Evolutionary conservation across 2,329 filamentous ascomycete species (phyloP), one percentile per base, ranked within the genome.

Genomic region (Penicillium sp.): DNA sequence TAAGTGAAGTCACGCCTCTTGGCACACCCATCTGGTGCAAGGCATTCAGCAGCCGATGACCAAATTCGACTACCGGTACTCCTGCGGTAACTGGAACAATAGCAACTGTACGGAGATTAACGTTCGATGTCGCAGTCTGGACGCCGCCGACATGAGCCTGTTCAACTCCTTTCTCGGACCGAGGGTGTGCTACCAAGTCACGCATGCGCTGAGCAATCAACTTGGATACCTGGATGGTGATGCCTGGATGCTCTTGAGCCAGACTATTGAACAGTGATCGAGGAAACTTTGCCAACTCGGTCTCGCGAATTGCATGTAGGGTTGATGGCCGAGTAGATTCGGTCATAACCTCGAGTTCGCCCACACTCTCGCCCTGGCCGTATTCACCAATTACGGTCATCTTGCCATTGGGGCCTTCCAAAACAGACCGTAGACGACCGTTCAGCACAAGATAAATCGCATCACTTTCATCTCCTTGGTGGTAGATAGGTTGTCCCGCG

Each of bases 161-260:
- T 52, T 93, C 89, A 57, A 86, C 86, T 9, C 83, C 81, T 52
- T 87, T 81, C 39, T 88, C 83, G 35, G 86, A 83, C 16, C 90
- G 78, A 1, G 91, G 90, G 66, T 93, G 89, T 65, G 98, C 91
- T 21, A 98, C 86, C 39, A 97, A 78, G 43, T 90, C 85, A 59
- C 93, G 84, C 95, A 99, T 98, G 3, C 95, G 87, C 35, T 93
- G 92, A 0, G 95, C 95, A 67, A 99, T 97, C 65, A 99, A 95
- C 74, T 98, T 99, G 1, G 95, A 98, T 27, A 99, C 96, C 75
- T 98, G 97, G 74, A 99, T 98, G 0, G 95, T 98, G 69, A 99
- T 99, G 44, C 92, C 96, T 5, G 95, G 95, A 69, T 99, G 95
- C 70, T 99, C 95, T 70, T 96, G 89, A 0, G 95, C 95, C 52